Conservation (phyloP, 345 rosid genomes). For the Euphorbia tirucalli region DNA sequence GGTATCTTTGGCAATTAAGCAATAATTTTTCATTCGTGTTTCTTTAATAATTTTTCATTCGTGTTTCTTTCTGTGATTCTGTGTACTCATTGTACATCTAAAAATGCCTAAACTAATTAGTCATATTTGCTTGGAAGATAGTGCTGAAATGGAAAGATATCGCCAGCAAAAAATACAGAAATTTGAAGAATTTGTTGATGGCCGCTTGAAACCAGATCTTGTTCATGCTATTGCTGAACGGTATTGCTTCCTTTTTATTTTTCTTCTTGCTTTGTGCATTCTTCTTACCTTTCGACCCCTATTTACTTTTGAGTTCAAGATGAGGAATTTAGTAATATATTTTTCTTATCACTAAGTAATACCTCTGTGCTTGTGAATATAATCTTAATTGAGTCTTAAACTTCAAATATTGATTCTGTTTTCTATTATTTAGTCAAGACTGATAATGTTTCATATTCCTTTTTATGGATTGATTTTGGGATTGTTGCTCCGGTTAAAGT, state of each 20-base stretch:
- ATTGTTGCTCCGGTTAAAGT: neutral
- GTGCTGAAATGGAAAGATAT: conserved; percentile 41
- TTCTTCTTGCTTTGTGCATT: neutral
- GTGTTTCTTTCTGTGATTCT: no score
- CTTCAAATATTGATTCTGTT: neutral
- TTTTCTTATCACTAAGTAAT: neutral
- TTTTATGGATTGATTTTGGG: neutral
- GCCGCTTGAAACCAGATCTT: conserved; percentile 79
- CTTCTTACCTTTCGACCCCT: neutral
- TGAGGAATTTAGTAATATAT: neutral
- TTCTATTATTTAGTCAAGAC: neutral
- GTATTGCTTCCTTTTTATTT: conserved; percentile 21
- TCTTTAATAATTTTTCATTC: no score
- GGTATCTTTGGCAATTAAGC: no score
- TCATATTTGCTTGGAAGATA: no score
- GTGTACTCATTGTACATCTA: no score
- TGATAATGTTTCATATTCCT: neutral
- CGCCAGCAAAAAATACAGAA: conserved; percentile 54
- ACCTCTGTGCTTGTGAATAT: neutral
- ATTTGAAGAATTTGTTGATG: conserved; percentile 79
- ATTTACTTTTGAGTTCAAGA: neutral
- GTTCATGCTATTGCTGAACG: conserved; percentile 59
- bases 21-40: no score
- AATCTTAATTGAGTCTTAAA: neutral
- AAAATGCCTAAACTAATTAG: no score